Evolutionary conservation across 1,139 yeast genomes (phyloP).

Genomic region (Diutina neorugosa): DNA sequence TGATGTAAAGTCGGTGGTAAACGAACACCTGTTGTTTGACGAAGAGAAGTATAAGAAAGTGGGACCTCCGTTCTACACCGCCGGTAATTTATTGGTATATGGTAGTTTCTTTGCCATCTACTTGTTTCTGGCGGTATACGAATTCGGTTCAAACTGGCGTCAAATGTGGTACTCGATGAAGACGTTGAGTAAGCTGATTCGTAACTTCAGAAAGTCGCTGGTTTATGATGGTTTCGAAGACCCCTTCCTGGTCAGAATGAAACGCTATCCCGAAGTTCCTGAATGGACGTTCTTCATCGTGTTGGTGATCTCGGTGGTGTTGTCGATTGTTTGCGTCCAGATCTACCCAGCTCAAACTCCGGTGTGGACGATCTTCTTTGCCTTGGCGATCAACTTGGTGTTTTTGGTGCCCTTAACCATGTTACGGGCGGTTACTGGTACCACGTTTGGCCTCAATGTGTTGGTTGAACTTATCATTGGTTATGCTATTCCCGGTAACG

Average conservation of each 20-base stretch:
- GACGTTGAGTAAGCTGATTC: conserved; percentile 8
- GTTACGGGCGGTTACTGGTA: conserved; percentile 42
- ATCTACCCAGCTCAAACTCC: conserved; percentile 39
- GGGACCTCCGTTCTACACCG: conserved; percentile 49
- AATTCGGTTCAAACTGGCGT: conserved; percentile 6
- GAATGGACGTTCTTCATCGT: conserved; percentile 13
- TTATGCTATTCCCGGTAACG: conserved; percentile 53
- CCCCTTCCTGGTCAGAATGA: conserved; percentile 13
- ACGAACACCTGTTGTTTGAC: conserved; percentile 25
- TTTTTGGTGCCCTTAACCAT: conserved; percentile 41
- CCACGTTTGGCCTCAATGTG: conserved; percentile 41
- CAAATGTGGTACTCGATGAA: conserved; percentile 7
- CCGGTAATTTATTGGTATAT: conserved; percentile 23
- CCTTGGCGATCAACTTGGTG: conserved; percentile 39
- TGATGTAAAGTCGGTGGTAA: conserved; percentile 28
- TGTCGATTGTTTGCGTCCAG: conserved; percentile 29
- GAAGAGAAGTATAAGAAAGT: conserved; percentile 26
- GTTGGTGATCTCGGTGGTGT: conserved; percentile 14
- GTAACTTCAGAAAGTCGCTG: conserved; percentile 7
- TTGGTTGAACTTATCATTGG: conserved; percentile 52
- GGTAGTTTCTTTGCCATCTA: background rate
- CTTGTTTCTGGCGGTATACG: conserved; percentile 9
- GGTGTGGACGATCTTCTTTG: conserved; percentile 47
- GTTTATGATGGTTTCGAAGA: conserved; percentile 18
- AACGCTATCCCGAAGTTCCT: conserved; percentile 14